Percentiles rank a stretch among this genome's conserved stretches.
phyloP scores from a whole-genome alignment of 2,329 filamentous ascomycete species.

The Pestalotiopsis sp. region DNA sequence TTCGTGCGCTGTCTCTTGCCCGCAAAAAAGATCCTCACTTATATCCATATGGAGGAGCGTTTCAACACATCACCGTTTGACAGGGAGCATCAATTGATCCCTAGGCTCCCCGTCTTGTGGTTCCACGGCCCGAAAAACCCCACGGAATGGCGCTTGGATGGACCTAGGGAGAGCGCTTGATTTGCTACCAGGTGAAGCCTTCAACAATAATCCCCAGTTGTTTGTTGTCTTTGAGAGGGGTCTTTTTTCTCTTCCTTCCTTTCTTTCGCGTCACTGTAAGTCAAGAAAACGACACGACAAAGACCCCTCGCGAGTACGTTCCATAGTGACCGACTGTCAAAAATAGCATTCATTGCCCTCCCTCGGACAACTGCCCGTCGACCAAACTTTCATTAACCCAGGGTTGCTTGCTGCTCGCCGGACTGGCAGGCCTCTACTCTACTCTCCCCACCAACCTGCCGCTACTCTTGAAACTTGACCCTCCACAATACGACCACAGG shows the following conservation, averaged over 20 bases:
- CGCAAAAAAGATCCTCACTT: background rate
- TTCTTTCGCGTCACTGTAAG: slow-evolving; percentile 35
- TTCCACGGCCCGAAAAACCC: background rate
- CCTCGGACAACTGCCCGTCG: background rate
- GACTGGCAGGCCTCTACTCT: background rate
- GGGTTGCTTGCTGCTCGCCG: background rate
- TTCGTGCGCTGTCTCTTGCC: background rate
- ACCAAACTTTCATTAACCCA: background rate
- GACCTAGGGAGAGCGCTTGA: background rate
- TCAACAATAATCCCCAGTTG: background rate
- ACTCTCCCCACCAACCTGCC: background rate
- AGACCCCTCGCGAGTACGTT: slow-evolving; percentile 1
- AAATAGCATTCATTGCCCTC: background rate
- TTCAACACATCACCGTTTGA: background rate
- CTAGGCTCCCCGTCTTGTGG: background rate
- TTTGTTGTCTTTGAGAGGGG: background rate
- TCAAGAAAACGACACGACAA: slow-evolving; percentile 17
- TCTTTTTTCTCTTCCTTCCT: slow-evolving; percentile 14
- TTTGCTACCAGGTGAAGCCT: background rate
- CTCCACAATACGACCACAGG: background rate
- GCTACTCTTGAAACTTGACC: background rate
- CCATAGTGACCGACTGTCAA: slow-evolving; percentile 12
- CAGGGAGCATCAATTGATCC: background rate
- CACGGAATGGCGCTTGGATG: background rate
- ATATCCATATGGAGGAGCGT: background rate